Base-by-base conservation (phyloP, 768 basidiomycete species). In the Mycena vulgaris region DNA sequence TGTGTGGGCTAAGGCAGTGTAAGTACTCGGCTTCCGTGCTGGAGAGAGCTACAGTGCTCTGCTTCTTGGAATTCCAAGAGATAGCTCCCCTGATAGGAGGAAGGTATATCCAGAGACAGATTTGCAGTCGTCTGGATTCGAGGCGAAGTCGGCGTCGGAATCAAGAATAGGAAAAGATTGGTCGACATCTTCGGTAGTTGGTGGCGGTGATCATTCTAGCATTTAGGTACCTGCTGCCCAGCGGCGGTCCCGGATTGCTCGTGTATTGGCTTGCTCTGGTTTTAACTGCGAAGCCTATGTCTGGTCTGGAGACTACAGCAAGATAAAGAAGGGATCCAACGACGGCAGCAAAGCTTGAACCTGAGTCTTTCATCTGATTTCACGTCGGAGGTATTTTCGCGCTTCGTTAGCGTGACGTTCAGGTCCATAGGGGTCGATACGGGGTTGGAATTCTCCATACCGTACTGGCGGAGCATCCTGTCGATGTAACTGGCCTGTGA, bases 201-300 rank as follows among this genome's bases (percentile, higher is more conserved):
- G n/a, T n/a, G n/a, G n/a, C n/a, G n/a, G 8, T 49, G 68, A 17
- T 55, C 57, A 10, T 13, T 16, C 5, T n/a, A n/a, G n/a, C n/a
- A n/a, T n/a, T n/a, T n/a, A 75, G 45, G 48, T 75, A 75, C 23
- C 35, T 19, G 70, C 67, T 23, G 52, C 42, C 42, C 40, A 48
- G 74, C 8, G 57, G 25, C 2, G 56, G 56, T 11, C 63, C 59
- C 7, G 72, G 72, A 27, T 47, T 66, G 13, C 33, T 17, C 21
- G 66, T 33, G 52, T 66, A 66, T 39, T 68, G 52, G 45, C 64
- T 58, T 9, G 71, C 52, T 23, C 61, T 23, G 31, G 49, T n/a
- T n/a, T n/a, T 61, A 16, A 70, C 72, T 31, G 72, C 49, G 49
- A 60, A 73, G 14, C 66, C 52, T 11, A 73, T 58, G 57, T 75